Base-by-base conservation (phyloP, 805 yeast species). In the Candida insectorum region DNA sequence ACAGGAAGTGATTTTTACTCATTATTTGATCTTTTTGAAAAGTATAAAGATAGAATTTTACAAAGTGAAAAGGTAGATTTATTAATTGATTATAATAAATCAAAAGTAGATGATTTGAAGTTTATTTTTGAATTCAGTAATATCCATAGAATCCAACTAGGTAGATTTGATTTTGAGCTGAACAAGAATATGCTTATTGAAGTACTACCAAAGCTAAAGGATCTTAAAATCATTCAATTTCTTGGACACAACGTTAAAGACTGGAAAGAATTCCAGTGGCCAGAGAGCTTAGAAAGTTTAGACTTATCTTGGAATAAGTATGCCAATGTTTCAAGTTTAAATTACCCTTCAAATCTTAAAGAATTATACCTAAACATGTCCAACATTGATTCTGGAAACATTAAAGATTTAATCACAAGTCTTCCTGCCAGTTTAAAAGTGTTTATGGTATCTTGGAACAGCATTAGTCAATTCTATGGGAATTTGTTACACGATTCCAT, bases 251-350 rank as follows among this genome's bases (percentile, higher is more conserved):
- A 47, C 5, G 46, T 59, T 3, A 30, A 37, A 5, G 39, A 54
- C 28, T 64, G 69, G 69, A 33, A 53, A 0, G 36, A 32, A 3
- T 44, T 53, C 9, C 16, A 13, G 3, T 46, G 62, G n/a, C 69
- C 69, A 0, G 34, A 37, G 1, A 43, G 32, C 16, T 40, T 62
- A 21, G 35, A 29, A 9, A 55, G 55, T 28, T 37, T 64, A 23
- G 69, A 63, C 35, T 30, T 55, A n/a, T 63, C 69, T 8, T 64
- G 71, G 71, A 48, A 48, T 18, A 41, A 48, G 2, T 35, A 26
- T 6, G 45, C 54, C 3, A 48, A 56, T 27, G 41, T 58, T n/a
- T 26, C 37, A 11, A 49, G 60, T 1, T 37, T 64, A 12, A 31
- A 56, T 2, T 22, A 36, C 17, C 64, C 63, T 1, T 38, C 35